Base-by-base conservation (phyloP, 2,329 filamentous ascomycete genomes). In the Penicillium brevicompactum region DNA sequence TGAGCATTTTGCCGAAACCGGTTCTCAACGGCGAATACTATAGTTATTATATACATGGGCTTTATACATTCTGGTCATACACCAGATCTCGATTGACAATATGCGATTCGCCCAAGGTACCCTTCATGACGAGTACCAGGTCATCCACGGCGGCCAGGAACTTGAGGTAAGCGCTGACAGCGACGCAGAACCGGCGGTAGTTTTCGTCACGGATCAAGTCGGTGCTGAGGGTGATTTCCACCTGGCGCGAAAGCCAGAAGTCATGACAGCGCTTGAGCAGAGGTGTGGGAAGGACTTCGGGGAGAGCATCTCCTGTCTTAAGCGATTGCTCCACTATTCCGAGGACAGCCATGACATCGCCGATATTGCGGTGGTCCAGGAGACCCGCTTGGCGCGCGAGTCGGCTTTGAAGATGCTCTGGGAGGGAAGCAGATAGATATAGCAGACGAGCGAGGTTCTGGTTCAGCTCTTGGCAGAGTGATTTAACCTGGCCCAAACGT, bases 261-360 rank as follows among this genome's bases (percentile, higher is more conserved):
- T 72, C 66, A 21, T 67, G 60, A 14, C 66, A 72, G 2, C 73
- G 71, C 2, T 72, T 69, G 1, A 80, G 61, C 21, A 83, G 59
- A 2, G 80, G 81, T 1, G 77, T 75, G 0, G 80, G 80, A 0
- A 83, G 59, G 2, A 79, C 68, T 49, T 80, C 77, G 0, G 80
- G 80, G 0, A 81, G 60, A 0, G 81, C 72, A n/a, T 75, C 74
- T 0, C 78, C 80, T 0, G 78, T 81, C 18, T 76, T 74, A 13
- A 83, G 62, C 2, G 78, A 68, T 47, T 81, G 78, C 46, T 81
- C 78, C 6, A 80, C 63, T 3, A 82, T 73, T 1, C 68, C 70
- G 1, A 83, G 61, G 2, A 82, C 78, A 1, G 78, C 78, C 80
- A 82, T 83, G 48, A 80, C 59, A 27, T 82, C 80, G 3, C 76